phyloP scores from a whole-genome alignment of 2,329 filamentous ascomycete genomes.

The Sclerotinia minor region DNA sequence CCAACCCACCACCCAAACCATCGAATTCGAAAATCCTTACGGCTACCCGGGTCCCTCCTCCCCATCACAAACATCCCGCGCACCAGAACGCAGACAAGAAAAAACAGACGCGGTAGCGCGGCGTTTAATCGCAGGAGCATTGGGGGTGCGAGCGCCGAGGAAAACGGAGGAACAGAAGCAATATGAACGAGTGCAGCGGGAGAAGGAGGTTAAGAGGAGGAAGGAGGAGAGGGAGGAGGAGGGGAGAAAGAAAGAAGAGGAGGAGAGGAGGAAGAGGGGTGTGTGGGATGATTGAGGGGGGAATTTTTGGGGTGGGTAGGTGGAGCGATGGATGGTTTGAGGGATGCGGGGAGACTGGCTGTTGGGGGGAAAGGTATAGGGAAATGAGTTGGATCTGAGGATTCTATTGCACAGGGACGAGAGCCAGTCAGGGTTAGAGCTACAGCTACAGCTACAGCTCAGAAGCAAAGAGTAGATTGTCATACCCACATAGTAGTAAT shows the following conservation, averaged over 20 bases:
- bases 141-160: conserved; percentile 78
- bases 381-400: not conserved
- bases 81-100: conserved; percentile 61
- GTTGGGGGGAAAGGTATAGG: not conserved
- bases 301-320: too few species aligned
- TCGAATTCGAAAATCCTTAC: conserved; percentile 34
- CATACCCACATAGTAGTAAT: too few species aligned
- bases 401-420: not conserved
- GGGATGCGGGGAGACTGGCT: too few species aligned
- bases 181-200: conserved; percentile 78
- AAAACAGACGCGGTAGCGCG: conserved; percentile 92
- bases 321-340: too few species aligned
- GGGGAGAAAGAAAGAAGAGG: conserved; percentile 59
- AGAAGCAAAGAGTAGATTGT: not conserved
- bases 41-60: conserved; percentile 28
- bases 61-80: conserved; percentile 25
- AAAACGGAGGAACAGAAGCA: conserved; percentile 85
- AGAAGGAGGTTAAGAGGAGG: conserved; percentile 77
- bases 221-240: conserved; percentile 70
- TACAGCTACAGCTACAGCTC: not conserved
- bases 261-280: conserved; percentile 74
- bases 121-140: conserved; percentile 82
- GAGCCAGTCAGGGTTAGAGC: too few species aligned
- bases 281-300: conserved; percentile 69
- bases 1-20: not conserved